Percentiles rank a stretch among this genome's conserved stretches.
These are phyloP conservation scores for Arthrobotrys megalospora DNA, from an alignment of 2,329 filamentous ascomycete genomes.

Conservation along the genomic window DNA sequence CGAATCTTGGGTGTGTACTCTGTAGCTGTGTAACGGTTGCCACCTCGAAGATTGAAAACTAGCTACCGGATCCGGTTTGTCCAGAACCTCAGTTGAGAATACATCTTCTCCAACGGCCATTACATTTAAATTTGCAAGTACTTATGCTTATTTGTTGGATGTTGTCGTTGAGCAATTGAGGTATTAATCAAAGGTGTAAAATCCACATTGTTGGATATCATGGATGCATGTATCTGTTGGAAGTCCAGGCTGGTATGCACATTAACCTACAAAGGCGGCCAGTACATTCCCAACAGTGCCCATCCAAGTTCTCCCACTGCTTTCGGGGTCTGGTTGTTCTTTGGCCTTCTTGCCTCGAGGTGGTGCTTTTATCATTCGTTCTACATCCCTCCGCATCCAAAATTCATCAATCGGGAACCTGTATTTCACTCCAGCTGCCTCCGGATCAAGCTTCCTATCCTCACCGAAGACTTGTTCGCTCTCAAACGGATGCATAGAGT, in stretches of 20 bases:
- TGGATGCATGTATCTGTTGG: too few species aligned
- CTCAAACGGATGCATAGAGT: slow-evolving; percentile 53
- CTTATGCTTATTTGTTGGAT: too few species aligned
- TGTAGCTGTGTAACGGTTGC: not conserved
- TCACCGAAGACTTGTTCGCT: slow-evolving; percentile 54
- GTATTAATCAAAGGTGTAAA: too few species aligned
- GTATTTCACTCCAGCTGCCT: slow-evolving; percentile 37
- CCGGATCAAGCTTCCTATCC: slow-evolving; percentile 49
- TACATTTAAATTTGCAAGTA: too few species aligned
- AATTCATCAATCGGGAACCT: slow-evolving; percentile 55
- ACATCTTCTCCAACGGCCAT: too few species aligned
- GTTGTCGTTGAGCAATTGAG: too few species aligned
- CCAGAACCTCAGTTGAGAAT: not conserved
- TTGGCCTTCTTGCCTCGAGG: not conserved
- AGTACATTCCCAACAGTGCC: slow-evolving; percentile 52
- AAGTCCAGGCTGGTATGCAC: not conserved
- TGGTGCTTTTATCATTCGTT: not conserved
- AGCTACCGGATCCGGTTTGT: not conserved
- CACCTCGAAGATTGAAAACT: not conserved
- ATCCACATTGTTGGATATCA: too few species aligned
- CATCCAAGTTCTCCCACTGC: slow-evolving; percentile 37
- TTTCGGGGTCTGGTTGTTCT: not conserved
- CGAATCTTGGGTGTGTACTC: not conserved
- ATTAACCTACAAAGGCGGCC: slow-evolving; percentile 55
- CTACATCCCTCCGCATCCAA: slow-evolving; percentile 43